phyloP scores from a whole-genome alignment of 345 rosid species.

The Streptanthus diversifolius region DNA sequence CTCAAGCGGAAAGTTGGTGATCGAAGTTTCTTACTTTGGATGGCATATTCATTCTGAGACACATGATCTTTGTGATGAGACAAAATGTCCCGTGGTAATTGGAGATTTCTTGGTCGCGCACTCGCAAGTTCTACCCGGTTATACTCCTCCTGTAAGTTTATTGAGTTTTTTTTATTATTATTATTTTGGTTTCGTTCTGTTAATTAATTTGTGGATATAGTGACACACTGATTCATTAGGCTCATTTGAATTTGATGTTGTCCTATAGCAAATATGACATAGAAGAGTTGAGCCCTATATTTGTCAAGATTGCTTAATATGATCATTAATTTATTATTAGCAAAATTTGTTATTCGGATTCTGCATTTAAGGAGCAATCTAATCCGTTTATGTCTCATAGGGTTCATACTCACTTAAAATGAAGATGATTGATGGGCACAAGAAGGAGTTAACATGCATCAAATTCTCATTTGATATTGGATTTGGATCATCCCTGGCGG shows the following conservation, averaged over 20 bases:
- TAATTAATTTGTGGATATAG: neutral
- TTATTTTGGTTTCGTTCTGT: too few relatives aligned
- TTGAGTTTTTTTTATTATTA: too few relatives aligned
- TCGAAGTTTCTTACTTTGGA: constrained; percentile 86
- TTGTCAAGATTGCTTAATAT: neutral
- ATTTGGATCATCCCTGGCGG: constrained; percentile 55
- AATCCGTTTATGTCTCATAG: constrained; percentile 38
- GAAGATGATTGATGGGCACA: constrained; percentile 65
- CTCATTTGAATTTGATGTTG: neutral
- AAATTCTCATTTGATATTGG: constrained; percentile 68
- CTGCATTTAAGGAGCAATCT: neutral
- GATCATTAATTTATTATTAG: neutral
- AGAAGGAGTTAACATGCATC: constrained; percentile 69
- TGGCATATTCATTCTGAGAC: constrained; percentile 76
- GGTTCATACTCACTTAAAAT: constrained; percentile 82
- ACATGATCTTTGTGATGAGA: constrained; percentile 77
- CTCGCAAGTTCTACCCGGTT: constrained; percentile 77
- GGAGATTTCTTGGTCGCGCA: constrained; percentile 88
- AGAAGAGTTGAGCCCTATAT: neutral
- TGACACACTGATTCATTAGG: neutral
- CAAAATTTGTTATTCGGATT: neutral
- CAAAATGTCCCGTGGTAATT: constrained; percentile 67
- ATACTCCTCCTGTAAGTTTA: constrained; percentile 83
- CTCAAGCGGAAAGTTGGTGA: constrained; percentile 65
- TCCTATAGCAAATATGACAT: too few relatives aligned